Evolutionary conservation across 192 early-diverging fungal genomes (phyloP), one percentile per base, ranked within the genome.

Genomic region (Linnemannia elongata): DNA sequence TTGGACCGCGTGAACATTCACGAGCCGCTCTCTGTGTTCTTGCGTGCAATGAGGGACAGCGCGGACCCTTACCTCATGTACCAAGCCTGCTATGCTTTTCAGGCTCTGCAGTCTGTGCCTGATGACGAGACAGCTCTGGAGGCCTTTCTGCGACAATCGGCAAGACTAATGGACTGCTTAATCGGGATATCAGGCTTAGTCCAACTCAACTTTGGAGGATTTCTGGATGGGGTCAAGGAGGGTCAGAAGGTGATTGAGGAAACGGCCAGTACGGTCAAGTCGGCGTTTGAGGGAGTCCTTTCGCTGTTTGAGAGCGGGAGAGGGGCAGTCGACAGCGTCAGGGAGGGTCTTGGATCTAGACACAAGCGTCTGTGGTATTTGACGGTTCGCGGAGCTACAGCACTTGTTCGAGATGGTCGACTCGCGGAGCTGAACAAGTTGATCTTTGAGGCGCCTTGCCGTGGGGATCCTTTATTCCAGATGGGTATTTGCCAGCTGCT

Each of bases 401-500:
- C 2, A 3, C 66, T 77, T 69, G 66, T 77, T 22, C 76, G 76
- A n/a, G 18, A 35, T 12, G 76, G 76, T 5, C 76, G 45, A 35
- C 60, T 77, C 15, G n/a, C 41, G 63, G 76, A 77, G 44, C 42
- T 77, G 22, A 77, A 69, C 42, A 77, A 24, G 0, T 24, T 69
- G 10, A 63, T 77, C n/a, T 3, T 9, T 18, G 44, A 66, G 15
- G 66, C 76, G 17, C 63, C 76, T 0, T 45, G n/a, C 27, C 76
- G 24, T 15, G 41, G 68, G 0, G n/a, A 55, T 10, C 38, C 38
- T 1, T 17, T 76, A 18, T 76, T 76, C 57, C 55, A 63, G 27
- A 60, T 54, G 75, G 75, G 75, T 0, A 41, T 76, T 5, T 76
- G 75, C 38, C 75, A 76, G 54, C 12, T 76, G 36, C 57, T 76